These are phyloP conservation scores for Chrysanthemum lavandulifolium DNA, from an alignment of 129 eudicot genomes.

Conservation along the genomic window DNA sequence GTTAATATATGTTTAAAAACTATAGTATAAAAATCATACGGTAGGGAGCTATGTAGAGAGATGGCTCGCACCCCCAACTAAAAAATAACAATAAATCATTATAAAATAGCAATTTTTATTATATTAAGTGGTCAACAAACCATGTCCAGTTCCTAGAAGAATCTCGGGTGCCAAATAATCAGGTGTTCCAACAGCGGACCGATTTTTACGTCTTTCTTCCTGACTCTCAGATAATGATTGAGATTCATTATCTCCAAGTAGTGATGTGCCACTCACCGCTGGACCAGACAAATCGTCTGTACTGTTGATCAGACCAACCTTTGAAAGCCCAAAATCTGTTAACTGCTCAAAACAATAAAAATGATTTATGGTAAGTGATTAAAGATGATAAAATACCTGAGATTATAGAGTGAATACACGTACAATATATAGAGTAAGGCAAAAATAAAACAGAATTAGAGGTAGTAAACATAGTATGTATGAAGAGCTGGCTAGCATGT, in stretches of 20 bases:
- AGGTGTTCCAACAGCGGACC: slow-evolving; percentile 99
- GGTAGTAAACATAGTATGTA: background rate
- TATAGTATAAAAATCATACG: background rate
- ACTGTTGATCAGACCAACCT: slow-evolving; percentile 96
- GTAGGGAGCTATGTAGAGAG: background rate
- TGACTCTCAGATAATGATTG: slow-evolving; percentile 67
- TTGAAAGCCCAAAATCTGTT: slow-evolving; percentile 98
- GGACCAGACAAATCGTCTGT: slow-evolving; percentile 98
- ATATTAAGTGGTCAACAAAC: slow-evolving; percentile 45
- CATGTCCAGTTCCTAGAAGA: slow-evolving; percentile 99
- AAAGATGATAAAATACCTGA: slow-evolving; percentile 2
- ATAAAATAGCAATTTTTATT: slow-evolving; percentile 9
- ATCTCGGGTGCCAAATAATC: slow-evolving; percentile 99
- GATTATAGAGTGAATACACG: background rate
- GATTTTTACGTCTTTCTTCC: slow-evolving; percentile 84
- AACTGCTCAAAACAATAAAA: slow-evolving; percentile 58
- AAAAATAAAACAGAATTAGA: background rate
- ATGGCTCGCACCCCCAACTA: too few species aligned
- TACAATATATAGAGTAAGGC: background rate
- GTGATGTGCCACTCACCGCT: slow-evolving; percentile 81
- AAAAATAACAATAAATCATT: background rate
- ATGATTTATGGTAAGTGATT: slow-evolving; percentile 17
- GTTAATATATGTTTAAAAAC: background rate
- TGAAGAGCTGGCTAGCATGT: background rate
- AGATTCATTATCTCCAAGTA: slow-evolving; percentile 67